Evolutionary conservation across 176 grass and related monocot species (phyloP).

Genomic region (sorghum (Sorghum bicolor)): DNA sequence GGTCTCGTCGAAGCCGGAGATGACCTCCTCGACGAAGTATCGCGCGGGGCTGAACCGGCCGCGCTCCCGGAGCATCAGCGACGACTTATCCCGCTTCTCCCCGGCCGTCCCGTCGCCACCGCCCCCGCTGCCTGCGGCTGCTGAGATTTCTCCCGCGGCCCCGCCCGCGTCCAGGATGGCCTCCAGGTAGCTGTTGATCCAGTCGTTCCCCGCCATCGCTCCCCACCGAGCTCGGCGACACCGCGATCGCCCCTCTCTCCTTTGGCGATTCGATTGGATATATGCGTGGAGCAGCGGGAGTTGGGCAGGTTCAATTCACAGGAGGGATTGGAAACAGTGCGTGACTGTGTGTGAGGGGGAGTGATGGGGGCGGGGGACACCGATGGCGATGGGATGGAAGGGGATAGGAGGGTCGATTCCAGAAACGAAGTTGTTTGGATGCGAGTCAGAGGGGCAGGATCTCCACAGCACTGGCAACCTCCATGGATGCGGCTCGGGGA

Average conservation of each 20-base stretch:
- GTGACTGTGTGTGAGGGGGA: neutral
- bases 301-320: neutral
- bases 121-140: conserved; percentile 11
- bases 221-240: neutral
- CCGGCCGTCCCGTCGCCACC: neutral
- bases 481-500: too few relatives aligned
- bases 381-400: too few relatives aligned
- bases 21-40: conserved; percentile 90
- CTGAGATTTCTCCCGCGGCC: conserved; percentile 21
- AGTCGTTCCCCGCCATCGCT: conserved; percentile 77
- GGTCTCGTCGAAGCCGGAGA: conserved; percentile 72
- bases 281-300: neutral
- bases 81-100: conserved; percentile 54
- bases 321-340: neutral
- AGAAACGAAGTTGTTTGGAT: too few relatives aligned
- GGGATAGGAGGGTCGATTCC: too few relatives aligned
- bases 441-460: too few relatives aligned
- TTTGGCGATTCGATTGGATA: neutral
- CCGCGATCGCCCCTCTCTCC: neutral
- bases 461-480: too few relatives aligned
- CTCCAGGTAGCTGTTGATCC: conserved; percentile 81
- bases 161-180: conserved; percentile 52
- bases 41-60: conserved; percentile 68
- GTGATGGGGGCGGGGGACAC: neutral
- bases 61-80: conserved; percentile 49